phyloP scores from a whole-genome alignment of 202 grass and related monocot species.

The Setaria italica region DNA sequence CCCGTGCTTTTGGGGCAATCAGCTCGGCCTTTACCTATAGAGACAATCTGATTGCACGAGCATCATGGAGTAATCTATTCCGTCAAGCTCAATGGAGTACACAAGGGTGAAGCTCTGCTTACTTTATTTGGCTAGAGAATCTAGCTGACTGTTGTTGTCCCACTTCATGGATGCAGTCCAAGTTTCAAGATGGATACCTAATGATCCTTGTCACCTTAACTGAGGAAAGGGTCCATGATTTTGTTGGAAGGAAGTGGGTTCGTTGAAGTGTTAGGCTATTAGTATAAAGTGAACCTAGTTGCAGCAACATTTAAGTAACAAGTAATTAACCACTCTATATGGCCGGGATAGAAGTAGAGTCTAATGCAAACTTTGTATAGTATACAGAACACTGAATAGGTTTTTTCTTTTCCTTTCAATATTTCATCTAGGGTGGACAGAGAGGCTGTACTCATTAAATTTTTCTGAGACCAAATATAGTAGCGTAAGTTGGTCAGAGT shows the following conservation, averaged over 20 bases:
- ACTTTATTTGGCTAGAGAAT: conserved; percentile 60
- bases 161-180: conserved; percentile 47
- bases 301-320: not conserved
- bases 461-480: too few species aligned
- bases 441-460: not conserved
- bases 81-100: conserved; percentile 15
- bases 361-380: not conserved
- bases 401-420: not conserved
- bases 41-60: conserved; percentile 28
- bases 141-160: conserved; percentile 49
- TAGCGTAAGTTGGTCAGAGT: not conserved
- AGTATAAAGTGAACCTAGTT: not conserved
- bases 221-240: conserved; percentile 43
- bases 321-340: not conserved
- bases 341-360: not conserved
- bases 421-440: not conserved
- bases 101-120: conserved; percentile 25
- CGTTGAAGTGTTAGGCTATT: not conserved
- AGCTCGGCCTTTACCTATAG: not conserved
- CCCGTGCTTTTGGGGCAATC: conserved; percentile 29
- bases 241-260: conserved; percentile 32
- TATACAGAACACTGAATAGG: too few species aligned
- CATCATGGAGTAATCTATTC: conserved; percentile 46
- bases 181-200: conserved; percentile 57
- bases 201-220: conserved; percentile 58